A percentile compares a stretch with the other conserved stretches of the same genome.
Conservation (phyloP, 495 filamentous ascomycete genomes). For the Xanthoparmelia taractica region DNA sequence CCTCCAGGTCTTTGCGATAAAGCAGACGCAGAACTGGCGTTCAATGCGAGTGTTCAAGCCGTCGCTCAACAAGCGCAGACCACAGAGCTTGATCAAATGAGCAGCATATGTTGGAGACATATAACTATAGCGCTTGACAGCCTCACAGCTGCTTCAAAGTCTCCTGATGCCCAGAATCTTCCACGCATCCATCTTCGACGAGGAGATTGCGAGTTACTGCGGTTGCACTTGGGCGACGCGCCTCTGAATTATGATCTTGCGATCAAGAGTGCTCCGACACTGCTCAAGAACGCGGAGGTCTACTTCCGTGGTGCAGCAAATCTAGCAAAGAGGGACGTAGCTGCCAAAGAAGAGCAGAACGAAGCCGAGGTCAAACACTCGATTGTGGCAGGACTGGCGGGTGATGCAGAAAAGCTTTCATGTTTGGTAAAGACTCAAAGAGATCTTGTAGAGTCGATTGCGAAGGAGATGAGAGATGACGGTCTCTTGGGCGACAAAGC, state of each 20-base stretch:
- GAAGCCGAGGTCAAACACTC: slow-evolving; percentile 30
- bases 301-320: slow-evolving; percentile 52
- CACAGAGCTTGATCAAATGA: slow-evolving; percentile 23
- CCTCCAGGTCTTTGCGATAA: slow-evolving; percentile 48
- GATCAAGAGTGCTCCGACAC: slow-evolving; percentile 39
- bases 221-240: slow-evolving; percentile 45
- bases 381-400: slow-evolving; percentile 39
- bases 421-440: slow-evolving; percentile 31
- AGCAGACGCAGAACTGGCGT: slow-evolving; percentile 51
- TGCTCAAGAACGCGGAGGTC: slow-evolving; percentile 55
- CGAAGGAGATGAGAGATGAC: slow-evolving; percentile 46
- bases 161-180: slow-evolving; percentile 45
- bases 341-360: slow-evolving; percentile 2
- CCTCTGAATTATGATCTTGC: slow-evolving; percentile 42
- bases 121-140: slow-evolving; percentile 41
- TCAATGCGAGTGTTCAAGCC: slow-evolving; percentile 33
- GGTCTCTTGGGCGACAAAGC: slow-evolving; percentile 34
- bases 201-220: slow-evolving; percentile 55
- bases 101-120: slow-evolving; percentile 41
- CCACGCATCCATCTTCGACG: slow-evolving; percentile 53
- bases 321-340: slow-evolving; percentile 8
- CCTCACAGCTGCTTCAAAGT: slow-evolving; percentile 47
- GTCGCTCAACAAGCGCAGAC: slow-evolving; percentile 27
- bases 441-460: slow-evolving; percentile 33
- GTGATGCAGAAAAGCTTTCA: slow-evolving; percentile 36